Evolutionary conservation across 495 filamentous ascomycete species (phyloP).

Genomic region (Hypoxylon crocopeplum): DNA sequence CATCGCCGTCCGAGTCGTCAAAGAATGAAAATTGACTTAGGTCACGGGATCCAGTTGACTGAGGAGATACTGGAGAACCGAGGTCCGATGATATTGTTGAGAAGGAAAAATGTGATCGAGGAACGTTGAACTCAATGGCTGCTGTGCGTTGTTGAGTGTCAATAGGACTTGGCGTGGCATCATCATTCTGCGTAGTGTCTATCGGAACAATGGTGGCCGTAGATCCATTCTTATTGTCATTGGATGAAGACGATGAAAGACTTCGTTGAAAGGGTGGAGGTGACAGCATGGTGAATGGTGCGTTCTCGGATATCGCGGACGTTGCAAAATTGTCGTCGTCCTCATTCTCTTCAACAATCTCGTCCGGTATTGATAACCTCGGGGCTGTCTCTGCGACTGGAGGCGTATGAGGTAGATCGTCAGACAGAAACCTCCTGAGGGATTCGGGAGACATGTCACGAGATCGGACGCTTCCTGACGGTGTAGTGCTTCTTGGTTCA

Average conservation of each 20-base stretch:
- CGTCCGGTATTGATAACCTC: constrained; percentile 52
- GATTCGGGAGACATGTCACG: constrained; percentile 57
- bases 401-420: constrained; percentile 42
- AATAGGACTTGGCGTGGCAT: not conserved
- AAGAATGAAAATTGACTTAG: constrained; percentile 49
- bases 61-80: constrained; percentile 37
- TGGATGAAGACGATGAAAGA: constrained; percentile 36
- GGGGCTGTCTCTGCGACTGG: constrained; percentile 34
- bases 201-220: constrained; percentile 12
- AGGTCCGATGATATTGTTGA: constrained; percentile 46
- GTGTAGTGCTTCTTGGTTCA: constrained; percentile 42
- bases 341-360: constrained; percentile 60
- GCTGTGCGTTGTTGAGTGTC: not conserved
- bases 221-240: constrained; percentile 15
- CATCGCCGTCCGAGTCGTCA: constrained; percentile 50
- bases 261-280: constrained; percentile 55
- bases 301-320: constrained; percentile 50
- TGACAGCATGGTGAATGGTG: constrained; percentile 53
- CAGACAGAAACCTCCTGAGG: constrained; percentile 51
- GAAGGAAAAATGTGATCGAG: constrained; percentile 46
- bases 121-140: constrained; percentile 17
- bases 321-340: constrained; percentile 64
- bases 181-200: not conserved
- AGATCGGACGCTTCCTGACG: constrained; percentile 48
- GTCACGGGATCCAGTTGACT: constrained; percentile 32